phyloP scores from a whole-genome alignment of 768 basidiomycete genomes.

The Russula abietina region DNA sequence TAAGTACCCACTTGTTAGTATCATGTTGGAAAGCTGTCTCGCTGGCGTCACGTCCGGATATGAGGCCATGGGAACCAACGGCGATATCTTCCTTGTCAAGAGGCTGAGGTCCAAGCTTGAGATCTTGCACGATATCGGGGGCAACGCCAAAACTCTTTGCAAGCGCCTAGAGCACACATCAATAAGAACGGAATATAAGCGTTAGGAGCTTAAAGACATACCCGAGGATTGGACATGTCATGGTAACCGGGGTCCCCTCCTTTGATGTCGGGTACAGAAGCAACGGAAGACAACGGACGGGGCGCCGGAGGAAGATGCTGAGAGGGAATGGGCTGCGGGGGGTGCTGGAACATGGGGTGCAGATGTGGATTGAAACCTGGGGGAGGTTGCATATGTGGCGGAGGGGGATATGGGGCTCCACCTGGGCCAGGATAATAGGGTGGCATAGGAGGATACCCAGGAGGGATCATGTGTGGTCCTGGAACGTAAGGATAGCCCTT shows the following conservation, averaged over 20 bases:
- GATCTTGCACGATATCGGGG: constrained; percentile 58
- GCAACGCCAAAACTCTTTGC: constrained; percentile 78
- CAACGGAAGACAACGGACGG: constrained; percentile 29
- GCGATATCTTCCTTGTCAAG: constrained; percentile 69
- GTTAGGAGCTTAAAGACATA: constrained; percentile 26
- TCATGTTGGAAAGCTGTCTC: constrained; percentile 57
- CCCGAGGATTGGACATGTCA: constrained; percentile 69
- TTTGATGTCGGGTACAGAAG: constrained; percentile 41
- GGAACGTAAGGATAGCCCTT: constrained; percentile 34
- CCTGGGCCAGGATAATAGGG: constrained; percentile 40
- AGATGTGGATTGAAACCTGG: constrained; percentile 50
- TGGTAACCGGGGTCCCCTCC: constrained; percentile 76
- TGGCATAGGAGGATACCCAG: constrained; percentile 44
- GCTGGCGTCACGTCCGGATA: constrained; percentile 58
- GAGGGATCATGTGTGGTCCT: constrained; percentile 38
- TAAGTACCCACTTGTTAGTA: constrained; percentile 51
- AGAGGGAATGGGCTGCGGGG: constrained; percentile 35
- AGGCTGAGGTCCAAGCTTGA: constrained; percentile 44
- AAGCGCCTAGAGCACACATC: constrained; percentile 41
- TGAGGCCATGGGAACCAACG: constrained; percentile 65
- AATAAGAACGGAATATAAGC: constrained; percentile 15
- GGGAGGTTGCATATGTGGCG: constrained; percentile 37
- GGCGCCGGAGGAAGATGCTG: constrained; percentile 36
- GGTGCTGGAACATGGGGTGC: constrained; percentile 55
- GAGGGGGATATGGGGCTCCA: constrained; percentile 36